Evolutionary conservation across 768 basidiomycete genomes (phyloP), one percentile per base, ranked within the genome.

Genomic region (Russula ochroleuca): DNA sequence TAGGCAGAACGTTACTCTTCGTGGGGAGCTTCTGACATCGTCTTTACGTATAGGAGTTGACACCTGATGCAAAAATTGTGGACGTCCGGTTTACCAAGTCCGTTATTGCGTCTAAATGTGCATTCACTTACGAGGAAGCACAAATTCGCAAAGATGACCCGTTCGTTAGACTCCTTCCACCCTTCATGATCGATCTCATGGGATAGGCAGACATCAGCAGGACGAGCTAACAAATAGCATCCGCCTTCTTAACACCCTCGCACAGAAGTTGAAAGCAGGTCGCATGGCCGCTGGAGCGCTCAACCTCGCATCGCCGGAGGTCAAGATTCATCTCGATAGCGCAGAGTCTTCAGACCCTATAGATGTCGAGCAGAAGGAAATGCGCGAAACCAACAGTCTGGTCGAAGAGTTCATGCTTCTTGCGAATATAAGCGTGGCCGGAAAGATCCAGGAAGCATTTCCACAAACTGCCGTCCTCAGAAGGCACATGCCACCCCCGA

Each of bases 331-430:
- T 68, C 80, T 98, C 17, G 92, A 97, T 70, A 92, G 89, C 67
- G 80, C 94, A 1, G 97, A 98, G 73, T 92, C 90, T 0, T 90
- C 93, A 2, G 94, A 97, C 68, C 96, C 96, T 0, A 92, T 98
- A 66, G 96, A 98, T 66, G 95, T 99, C 11, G 94, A 98, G 75
- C 94, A 95, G 73, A 98, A 98, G 73, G 88, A 92, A 70, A 72
- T 90, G 71, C 78, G 83, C 33, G 95, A 98, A 76, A 99, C 97
- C 10, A 98, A 98, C 72, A 94, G 91, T 67, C 77, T 98, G 8
- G 97, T 98, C 2, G 97, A 99, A 74, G 97, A 98, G 74, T 98
- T 99, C 76, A 99, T 99, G 97, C 78, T 99, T 67, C 85, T 99
- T 63, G 96, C 97, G 7, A 99, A 98, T 70, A 90, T 96, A 69